Evolutionary conservation across 225 moss, liverwort and hornwort species (phyloP), one percentile per base, ranked within the genome.

Genomic region (Straminergon stramineum): DNA sequence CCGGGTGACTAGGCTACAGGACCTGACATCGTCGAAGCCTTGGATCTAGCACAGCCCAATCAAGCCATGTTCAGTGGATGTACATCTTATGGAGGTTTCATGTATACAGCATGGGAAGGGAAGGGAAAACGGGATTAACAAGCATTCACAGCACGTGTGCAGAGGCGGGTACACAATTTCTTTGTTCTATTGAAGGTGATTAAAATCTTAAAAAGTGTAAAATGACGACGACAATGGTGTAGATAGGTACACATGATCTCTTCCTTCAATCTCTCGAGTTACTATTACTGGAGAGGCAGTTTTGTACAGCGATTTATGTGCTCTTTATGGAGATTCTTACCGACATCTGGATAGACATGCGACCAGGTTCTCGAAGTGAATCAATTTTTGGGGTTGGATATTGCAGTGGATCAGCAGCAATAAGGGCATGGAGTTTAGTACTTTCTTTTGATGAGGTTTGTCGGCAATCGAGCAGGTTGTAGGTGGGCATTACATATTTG

Each of bases 281-380:
- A 15, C 52, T 35, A 41, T 30, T 39, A 35, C 63, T 69, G 87
- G 89, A 91, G 88, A 91, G 89, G 84, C 89, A 92, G 83, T 93
- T 93, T 91, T 93, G 93, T 92, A 93, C 89, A 93, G 93, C 83
- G 86, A 93, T 89, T 87, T 14, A 76, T 30, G 66, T 69, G 89
- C 89, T 87, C 65, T 53, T 75, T 17, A 7, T 53, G 67, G 84
- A 35, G 80, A 71, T 85, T 71, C 57, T 4, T 32, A 57, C 70
- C 85, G 71, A 71, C 39, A 86, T 23, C 65, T 30, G 86, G 77
- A 56, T 61, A 81, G 75, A 56, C 86, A 51, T 84, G 43, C 45
- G 79, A 81, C 83, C 75, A 60, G 39, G 34, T 81, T 88, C 83
- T 87, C 60, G 86, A 71, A 62, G 51, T 89, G 81, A 73, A 65